Evolutionary conservation across 257 asterid genomes (phyloP), one percentile per base, ranked within the genome.

Genomic region (Solanum virginianum): DNA sequence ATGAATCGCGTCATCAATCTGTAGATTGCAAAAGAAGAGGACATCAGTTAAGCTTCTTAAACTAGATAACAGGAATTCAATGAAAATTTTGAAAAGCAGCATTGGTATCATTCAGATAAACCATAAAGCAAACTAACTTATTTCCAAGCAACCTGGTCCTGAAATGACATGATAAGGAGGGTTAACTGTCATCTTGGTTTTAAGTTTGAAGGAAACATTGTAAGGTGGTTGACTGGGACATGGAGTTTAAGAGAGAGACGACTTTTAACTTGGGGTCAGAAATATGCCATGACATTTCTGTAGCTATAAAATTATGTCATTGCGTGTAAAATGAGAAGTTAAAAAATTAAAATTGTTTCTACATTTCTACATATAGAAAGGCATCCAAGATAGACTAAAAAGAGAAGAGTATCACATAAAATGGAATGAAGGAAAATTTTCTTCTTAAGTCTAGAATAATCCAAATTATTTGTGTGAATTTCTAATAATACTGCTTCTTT

Each of bases 1-100:
- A 95, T 94, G 92, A 96, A 93, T 84, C 91, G 53, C 7, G 97
- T 84, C 99, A 96, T 92, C 71, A 96, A 85, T 84, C 99, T 96
- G 92, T 83, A 89, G n/a, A 85, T 47, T 56, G 41, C 14, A 12
- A 86, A 69, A 85, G 45, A 47, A 66, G 26, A 80, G 55, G 24
- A 24, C 80, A 16, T 18, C 41, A 59, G 24, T 22, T 82, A 14
- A n/a, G 11, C 12, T 66, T 41, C 74, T n/a, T 13, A 43, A 41
- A 22, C 45, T 18, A 82, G 24, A 4, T 59, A 60, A 60, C 39
- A 41, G 22, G 69, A 63, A 41, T 81, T 18, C 39, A n/a, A 41
- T 57, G 13, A 41, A 81, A 45, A 45, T 0, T 8, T 69, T 36
- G 4, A 69, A 9, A 32, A n/a, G 10, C 9, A 56, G 8, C 39